Conservation (phyloP, 2,329 filamentous ascomycete species). For the Fusarium mangiferae region DNA sequence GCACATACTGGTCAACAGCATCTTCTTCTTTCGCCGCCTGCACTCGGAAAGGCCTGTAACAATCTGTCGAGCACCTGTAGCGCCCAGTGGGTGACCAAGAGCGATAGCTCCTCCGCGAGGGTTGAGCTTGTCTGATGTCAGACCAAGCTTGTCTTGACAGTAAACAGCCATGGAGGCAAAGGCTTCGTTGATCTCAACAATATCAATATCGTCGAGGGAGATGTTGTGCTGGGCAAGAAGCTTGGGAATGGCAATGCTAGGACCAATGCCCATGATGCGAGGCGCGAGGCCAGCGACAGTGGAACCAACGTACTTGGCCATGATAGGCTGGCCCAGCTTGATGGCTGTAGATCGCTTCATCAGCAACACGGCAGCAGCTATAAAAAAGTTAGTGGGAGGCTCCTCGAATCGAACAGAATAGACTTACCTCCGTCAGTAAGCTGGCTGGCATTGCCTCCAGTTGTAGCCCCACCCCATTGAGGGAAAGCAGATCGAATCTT, state of each 20-base stretch:
- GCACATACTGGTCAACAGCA: slow-evolving; percentile 92
- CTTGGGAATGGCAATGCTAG: slow-evolving; percentile 80
- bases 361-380: slow-evolving; percentile 84
- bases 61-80: slow-evolving; percentile 82
- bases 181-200: slow-evolving; percentile 96
- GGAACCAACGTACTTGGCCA: slow-evolving; percentile 94
- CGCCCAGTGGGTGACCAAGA: slow-evolving; percentile 83
- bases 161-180: slow-evolving; percentile 99
- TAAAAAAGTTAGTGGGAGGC: slow-evolving; percentile 16
- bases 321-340: slow-evolving; percentile 87
- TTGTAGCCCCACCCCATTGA: slow-evolving; percentile 85
- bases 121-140: slow-evolving; percentile 83
- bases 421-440: slow-evolving; percentile 85
- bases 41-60: slow-evolving; percentile 90
- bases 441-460: slow-evolving; percentile 93
- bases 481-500: slow-evolving; percentile 94
- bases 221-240: slow-evolving; percentile 84
- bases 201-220: slow-evolving; percentile 82
- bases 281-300: slow-evolving; percentile 91
- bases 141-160: slow-evolving; percentile 77
- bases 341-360: slow-evolving; percentile 95
- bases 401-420: not conserved
- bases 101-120: slow-evolving; percentile 84
- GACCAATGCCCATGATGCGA: slow-evolving; percentile 96
- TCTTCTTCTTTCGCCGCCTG: slow-evolving; percentile 86